Evolutionary conservation across 1,284 basidiomycete genomes (phyloP).

Genomic region (Ustilago trichophora): DNA sequence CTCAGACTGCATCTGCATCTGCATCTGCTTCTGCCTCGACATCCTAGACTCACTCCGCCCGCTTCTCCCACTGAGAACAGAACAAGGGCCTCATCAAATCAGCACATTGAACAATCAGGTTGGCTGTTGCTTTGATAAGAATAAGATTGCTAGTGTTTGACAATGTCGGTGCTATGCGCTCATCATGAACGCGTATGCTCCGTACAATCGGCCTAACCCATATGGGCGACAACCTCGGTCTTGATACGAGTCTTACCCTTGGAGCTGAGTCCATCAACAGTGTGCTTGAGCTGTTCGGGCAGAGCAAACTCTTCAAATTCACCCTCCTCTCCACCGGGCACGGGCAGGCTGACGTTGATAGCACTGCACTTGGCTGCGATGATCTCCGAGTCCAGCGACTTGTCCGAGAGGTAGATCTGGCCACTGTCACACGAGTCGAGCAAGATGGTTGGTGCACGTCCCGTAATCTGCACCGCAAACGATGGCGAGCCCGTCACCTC

Average conservation of each 20-base stretch:
- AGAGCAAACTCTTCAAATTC: constrained; percentile 89
- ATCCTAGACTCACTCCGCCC: too few relatives aligned
- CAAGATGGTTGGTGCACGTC: constrained; percentile 87
- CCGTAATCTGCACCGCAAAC: constrained; percentile 91
- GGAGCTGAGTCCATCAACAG: constrained; percentile 75
- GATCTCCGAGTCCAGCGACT: constrained; percentile 82
- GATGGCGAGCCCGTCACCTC: constrained; percentile 89
- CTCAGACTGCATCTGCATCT: too few relatives aligned
- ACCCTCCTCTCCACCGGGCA: constrained; percentile 87
- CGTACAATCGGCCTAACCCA: constrained; percentile 47
- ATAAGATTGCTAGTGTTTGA: too few relatives aligned
- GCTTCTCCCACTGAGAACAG: too few relatives aligned
- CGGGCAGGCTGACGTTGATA: constrained; percentile 90
- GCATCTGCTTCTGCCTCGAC: too few relatives aligned
- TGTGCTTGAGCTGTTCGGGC: constrained; percentile 94
- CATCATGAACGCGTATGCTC: too few relatives aligned
- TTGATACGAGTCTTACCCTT: constrained; percentile 73
- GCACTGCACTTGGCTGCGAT: constrained; percentile 93
- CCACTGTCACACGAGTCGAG: constrained; percentile 95
- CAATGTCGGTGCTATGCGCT: too few relatives aligned
- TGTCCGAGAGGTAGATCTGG: constrained; percentile 89
- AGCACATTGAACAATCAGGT: too few relatives aligned
- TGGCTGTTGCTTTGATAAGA: too few relatives aligned
- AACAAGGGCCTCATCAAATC: too few relatives aligned
- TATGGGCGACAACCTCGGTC: constrained; percentile 62